phyloP scores from a whole-genome alignment of 2,329 filamentous ascomycete genomes.

The Cytospora paraplurivora region DNA sequence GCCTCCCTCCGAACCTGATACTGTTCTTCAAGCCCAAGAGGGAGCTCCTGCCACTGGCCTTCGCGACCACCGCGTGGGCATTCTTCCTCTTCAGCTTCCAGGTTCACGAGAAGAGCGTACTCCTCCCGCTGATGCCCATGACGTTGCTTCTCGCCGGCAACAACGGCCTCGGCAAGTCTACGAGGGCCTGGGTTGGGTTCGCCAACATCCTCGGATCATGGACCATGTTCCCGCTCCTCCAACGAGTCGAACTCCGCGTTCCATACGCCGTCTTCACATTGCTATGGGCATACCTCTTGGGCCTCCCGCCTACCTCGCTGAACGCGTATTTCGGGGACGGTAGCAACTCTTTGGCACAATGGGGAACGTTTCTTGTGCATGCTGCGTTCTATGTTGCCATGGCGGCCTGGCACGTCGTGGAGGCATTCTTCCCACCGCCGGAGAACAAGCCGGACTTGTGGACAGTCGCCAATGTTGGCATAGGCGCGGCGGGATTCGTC shows the following conservation, averaged over 20 bases:
- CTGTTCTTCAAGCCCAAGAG: constrained; percentile 79
- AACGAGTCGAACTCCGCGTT: constrained; percentile 78
- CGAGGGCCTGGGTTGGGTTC: constrained; percentile 91
- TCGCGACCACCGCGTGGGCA: constrained; percentile 87
- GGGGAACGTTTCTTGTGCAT: constrained; percentile 71
- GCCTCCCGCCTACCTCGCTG: constrained; percentile 76
- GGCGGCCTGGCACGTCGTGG: constrained; percentile 77
- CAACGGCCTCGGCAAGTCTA: constrained; percentile 74
- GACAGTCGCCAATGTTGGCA: constrained; percentile 85
- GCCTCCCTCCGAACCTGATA: constrained; percentile 76
- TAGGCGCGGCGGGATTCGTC: constrained; percentile 83
- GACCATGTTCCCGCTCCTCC: constrained; percentile 91
- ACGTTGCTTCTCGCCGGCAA: constrained; percentile 76
- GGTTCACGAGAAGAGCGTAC: constrained; percentile 96
- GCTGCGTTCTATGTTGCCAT: constrained; percentile 75
- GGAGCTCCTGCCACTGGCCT: constrained; percentile 74
- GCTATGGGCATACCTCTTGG: constrained; percentile 89
- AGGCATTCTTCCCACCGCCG: constrained; percentile 70
- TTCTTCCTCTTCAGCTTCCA: constrained; percentile 99
- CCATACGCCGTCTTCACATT: constrained; percentile 85
- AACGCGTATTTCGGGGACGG: constrained; percentile 65
- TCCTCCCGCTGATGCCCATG: constrained; percentile 91
- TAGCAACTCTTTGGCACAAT: constrained; percentile 49
- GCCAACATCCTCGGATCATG: constrained; percentile 86
- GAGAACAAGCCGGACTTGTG: constrained; percentile 85